These are phyloP conservation scores for Trichoderma breve DNA, from an alignment of 2,329 filamentous ascomycete species.

Conservation along the genomic window DNA sequence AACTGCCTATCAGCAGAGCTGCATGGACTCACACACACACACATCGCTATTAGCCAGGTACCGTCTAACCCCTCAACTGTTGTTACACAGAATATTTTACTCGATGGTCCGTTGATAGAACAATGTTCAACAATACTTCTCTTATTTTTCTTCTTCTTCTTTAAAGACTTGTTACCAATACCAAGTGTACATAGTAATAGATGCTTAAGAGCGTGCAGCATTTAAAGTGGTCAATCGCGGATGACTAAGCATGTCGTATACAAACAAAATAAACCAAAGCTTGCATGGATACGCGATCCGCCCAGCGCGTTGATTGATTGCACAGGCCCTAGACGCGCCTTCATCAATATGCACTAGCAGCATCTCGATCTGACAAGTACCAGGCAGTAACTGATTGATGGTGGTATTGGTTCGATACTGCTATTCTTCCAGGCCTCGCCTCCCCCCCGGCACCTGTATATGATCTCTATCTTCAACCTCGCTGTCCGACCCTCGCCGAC, in stretches of 20 bases:
- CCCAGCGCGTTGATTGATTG: conserved; percentile 19
- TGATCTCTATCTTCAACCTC: conserved; percentile 37
- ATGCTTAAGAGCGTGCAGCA: background rate
- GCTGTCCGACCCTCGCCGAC: conserved; percentile 39
- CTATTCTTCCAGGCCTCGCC: background rate
- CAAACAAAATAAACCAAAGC: background rate
- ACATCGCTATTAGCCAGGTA: background rate
- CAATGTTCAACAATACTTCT: too few relatives aligned
- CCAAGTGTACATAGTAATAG: background rate
- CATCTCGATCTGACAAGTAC: conserved; percentile 8
- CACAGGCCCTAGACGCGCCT: conserved; percentile 5
- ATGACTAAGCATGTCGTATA: background rate
- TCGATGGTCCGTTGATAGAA: background rate
- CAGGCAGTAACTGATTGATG: background rate
- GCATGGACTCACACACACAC: background rate
- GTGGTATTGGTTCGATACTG: background rate
- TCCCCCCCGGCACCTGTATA: conserved; percentile 28
- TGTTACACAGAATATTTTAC: background rate
- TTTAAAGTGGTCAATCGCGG: background rate
- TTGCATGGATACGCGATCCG: conserved; percentile 11
- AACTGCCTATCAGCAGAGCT: background rate
- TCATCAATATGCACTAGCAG: conserved; percentile 1
- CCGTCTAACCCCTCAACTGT: background rate
- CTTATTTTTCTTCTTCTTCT: too few relatives aligned
- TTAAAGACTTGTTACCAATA: too few relatives aligned